phyloP scores from a whole-genome alignment of 2,329 filamentous ascomycete genomes.

The Harringtonia lauricola region DNA sequence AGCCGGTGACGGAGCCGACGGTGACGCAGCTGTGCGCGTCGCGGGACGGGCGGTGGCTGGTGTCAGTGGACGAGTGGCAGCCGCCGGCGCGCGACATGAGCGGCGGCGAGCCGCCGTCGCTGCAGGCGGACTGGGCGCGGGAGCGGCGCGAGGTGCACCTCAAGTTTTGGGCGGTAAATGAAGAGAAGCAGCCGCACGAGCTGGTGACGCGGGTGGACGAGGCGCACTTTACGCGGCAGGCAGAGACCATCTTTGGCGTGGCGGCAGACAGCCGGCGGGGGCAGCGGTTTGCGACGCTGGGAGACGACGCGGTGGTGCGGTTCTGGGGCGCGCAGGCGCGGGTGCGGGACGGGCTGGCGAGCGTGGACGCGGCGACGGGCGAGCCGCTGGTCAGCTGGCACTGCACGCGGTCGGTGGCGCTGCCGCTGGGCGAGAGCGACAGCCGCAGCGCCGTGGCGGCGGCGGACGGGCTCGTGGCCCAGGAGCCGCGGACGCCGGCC shows the following conservation, averaged over 20 bases:
- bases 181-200: slow-evolving; percentile 51
- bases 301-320: slow-evolving; percentile 65
- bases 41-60: slow-evolving; percentile 76
- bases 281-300: slow-evolving; percentile 72
- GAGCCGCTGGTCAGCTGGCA: slow-evolving; percentile 63
- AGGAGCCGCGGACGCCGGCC: background rate
- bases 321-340: slow-evolving; percentile 71
- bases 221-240: slow-evolving; percentile 55
- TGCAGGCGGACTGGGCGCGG: slow-evolving; percentile 30
- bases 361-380: slow-evolving; percentile 42
- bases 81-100: slow-evolving; percentile 60
- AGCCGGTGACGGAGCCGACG: slow-evolving; percentile 64
- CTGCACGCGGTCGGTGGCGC: slow-evolving; percentile 47
- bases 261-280: slow-evolving; percentile 53
- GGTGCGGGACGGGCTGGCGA: slow-evolving; percentile 54
- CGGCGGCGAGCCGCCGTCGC: slow-evolving; percentile 27
- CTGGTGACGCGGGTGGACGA: slow-evolving; percentile 74
- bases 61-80: slow-evolving; percentile 83
- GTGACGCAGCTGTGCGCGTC: slow-evolving; percentile 68
- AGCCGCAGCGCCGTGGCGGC: slow-evolving; percentile 15
- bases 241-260: slow-evolving; percentile 58
- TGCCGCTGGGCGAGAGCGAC: slow-evolving; percentile 20
- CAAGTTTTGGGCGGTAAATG: slow-evolving; percentile 70
- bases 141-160: slow-evolving; percentile 64
- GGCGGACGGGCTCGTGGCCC: slow-evolving; percentile 16